Conservation (phyloP, 2,329 filamentous ascomycete species). For the Ophiocordyceps polyrhachis-furcata region DNA sequence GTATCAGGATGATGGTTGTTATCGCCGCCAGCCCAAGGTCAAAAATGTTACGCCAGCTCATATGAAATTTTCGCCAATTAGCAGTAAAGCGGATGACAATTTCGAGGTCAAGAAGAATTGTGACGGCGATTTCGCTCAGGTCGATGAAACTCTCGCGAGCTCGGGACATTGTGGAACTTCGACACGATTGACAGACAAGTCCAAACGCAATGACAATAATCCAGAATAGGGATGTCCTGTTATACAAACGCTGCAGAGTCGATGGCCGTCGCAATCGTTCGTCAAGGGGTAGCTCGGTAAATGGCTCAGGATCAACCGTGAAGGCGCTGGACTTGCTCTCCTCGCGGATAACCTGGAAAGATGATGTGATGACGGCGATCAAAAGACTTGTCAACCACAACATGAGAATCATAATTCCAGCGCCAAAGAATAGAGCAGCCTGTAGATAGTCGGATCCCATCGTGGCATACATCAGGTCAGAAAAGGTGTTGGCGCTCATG, state of each 20-base stretch:
- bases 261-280: constrained; percentile 20
- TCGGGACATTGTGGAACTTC: constrained; percentile 57
- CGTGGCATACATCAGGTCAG: constrained; percentile 84
- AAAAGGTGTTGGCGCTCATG: constrained; percentile 96
- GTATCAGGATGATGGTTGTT: constrained; percentile 72
- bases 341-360: constrained; percentile 94
- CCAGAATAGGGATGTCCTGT: constrained; percentile 62
- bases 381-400: constrained; percentile 89
- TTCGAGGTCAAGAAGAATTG: constrained; percentile 60
- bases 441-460: constrained; percentile 81
- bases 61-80: constrained; percentile 68
- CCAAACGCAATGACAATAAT: constrained; percentile 62
- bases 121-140: constrained; percentile 55
- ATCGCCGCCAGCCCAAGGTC: constrained; percentile 66
- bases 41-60: constrained; percentile 54
- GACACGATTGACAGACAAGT: constrained; percentile 59
- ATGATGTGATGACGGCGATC: constrained; percentile 95
- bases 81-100: constrained; percentile 61
- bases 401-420: constrained; percentile 74
- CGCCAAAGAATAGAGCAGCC: constrained; percentile 59
- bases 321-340: constrained; percentile 92
- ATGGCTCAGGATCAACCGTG: constrained; percentile 46
- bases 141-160: constrained; percentile 46
- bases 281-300: constrained; percentile 17
- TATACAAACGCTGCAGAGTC: constrained; percentile 49